These are phyloP conservation scores for Insectozyma bohioensis DNA, from an alignment of 1,139 yeast species.

Conservation along the genomic window DNA sequence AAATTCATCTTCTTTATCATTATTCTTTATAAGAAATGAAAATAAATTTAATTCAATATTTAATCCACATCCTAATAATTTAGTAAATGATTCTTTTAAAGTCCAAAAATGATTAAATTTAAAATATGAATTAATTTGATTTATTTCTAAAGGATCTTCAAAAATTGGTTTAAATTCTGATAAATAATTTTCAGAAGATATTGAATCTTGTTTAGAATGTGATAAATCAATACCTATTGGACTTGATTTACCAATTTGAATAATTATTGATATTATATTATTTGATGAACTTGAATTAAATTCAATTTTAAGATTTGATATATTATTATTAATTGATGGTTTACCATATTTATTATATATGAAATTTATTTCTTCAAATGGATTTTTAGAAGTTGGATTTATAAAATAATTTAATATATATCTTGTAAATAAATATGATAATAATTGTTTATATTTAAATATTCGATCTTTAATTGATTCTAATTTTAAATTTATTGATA, in stretches of 20 bases:
- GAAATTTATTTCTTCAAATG: slow-evolving; percentile 22
- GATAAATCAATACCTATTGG: slow-evolving; percentile 67
- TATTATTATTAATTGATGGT: slow-evolving; percentile 24
- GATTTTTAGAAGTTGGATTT: too few relatives aligned
- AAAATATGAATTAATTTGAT: slow-evolving; percentile 21
- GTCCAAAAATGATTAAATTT: slow-evolving; percentile 66
- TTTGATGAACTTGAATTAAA: slow-evolving; percentile 61
- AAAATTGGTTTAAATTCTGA: slow-evolving; percentile 52
- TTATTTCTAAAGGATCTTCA: slow-evolving; percentile 34
- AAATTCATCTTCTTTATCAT: too few relatives aligned
- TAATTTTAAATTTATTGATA: slow-evolving; percentile 32
- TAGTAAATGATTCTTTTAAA: slow-evolving; percentile 67
- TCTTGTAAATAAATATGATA: slow-evolving; percentile 24
- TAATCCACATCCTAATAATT: slow-evolving; percentile 61
- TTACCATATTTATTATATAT: slow-evolving; percentile 36
- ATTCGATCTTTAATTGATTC: slow-evolving; percentile 24
- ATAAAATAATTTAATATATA: slow-evolving; percentile 25
- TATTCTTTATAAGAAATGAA: slow-evolving; percentile 12
- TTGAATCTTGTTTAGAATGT: slow-evolving; percentile 43
- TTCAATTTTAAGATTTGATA: too few relatives aligned
- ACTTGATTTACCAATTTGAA: slow-evolving; percentile 26
- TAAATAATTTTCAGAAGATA: slow-evolving; percentile 33
- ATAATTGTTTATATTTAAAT: slow-evolving; percentile 20
- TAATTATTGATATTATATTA: slow-evolving; percentile 44
- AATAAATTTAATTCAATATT: slow-evolving; percentile 46